Conservation (phyloP, 2,329 filamentous ascomycete species). For the Alternaria solani region DNA sequence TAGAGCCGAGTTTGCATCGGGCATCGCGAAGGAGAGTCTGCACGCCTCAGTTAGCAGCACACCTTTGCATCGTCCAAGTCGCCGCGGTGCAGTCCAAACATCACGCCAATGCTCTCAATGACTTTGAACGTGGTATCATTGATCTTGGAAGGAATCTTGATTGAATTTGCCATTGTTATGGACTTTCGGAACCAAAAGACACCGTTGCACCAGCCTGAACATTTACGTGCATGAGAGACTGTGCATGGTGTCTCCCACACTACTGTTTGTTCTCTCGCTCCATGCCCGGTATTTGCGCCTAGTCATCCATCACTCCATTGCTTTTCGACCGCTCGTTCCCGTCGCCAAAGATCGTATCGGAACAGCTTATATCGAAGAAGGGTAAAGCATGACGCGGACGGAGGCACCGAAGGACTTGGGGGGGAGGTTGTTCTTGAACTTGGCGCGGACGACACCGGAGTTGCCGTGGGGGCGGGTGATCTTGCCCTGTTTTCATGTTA, state of each 20-base stretch:
- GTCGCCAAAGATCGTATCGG: constrained; percentile 39
- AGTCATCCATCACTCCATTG: constrained; percentile 37
- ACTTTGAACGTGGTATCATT: constrained; percentile 47
- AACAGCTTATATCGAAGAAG: constrained; percentile 85
- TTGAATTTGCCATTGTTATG: constrained; percentile 49
- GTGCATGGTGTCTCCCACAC: constrained; percentile 40
- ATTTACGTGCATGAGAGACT: constrained; percentile 42
- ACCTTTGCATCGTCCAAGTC: background rate
- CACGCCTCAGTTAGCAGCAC: background rate
- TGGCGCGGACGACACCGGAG: constrained; percentile 96
- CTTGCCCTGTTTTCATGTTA: constrained; percentile 59
- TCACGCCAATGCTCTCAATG: constrained; percentile 3
- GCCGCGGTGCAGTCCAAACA: background rate
- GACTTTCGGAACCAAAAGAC: constrained; percentile 48
- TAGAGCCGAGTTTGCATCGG: background rate
- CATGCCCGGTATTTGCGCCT: constrained; percentile 40
- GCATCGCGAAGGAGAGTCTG: background rate
- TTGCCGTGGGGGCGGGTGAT: constrained; percentile 96
- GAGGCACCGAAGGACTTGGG: constrained; percentile 88
- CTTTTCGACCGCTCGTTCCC: constrained; percentile 35
- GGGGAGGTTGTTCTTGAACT: constrained; percentile 96
- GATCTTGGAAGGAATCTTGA: constrained; percentile 51
- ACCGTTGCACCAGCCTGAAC: constrained; percentile 49
- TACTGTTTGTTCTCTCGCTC: constrained; percentile 41
- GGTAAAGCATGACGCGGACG: constrained; percentile 97